These are phyloP conservation scores for Scenedesmus sp. DNA, from an alignment of 163 green algal genomes.

Conservation along the genomic window DNA sequence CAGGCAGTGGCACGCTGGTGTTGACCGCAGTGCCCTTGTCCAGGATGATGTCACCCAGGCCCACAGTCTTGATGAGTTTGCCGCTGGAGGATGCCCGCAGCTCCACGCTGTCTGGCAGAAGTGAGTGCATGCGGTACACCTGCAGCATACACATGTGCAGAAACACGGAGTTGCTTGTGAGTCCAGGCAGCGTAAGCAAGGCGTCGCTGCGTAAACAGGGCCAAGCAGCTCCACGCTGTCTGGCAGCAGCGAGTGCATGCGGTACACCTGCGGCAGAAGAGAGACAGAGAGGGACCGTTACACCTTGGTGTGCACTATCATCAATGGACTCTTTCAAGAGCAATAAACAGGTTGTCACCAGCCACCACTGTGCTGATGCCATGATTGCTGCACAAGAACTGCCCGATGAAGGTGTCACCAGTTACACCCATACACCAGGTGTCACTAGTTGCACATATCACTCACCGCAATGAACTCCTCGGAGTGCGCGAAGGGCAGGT, in stretches of 20 bases:
- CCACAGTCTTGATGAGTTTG: background rate
- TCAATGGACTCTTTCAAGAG: too few relatives aligned
- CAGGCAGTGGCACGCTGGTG: background rate
- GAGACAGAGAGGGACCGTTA: too few relatives aligned
- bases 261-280: conserved; percentile 21
- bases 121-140: conserved; percentile 42
- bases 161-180: too few relatives aligned
- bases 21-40: conserved; percentile 24
- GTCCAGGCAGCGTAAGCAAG: too few relatives aligned
- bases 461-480: conserved; percentile 16
- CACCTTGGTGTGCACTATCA: too few relatives aligned
- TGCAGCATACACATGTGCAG: background rate
- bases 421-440: too few relatives aligned
- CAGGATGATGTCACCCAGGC: conserved; percentile 6
- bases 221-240: conserved; percentile 11
- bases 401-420: too few relatives aligned
- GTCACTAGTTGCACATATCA: background rate
- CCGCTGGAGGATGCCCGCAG: background rate
- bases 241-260: conserved; percentile 37
- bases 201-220: too few relatives aligned
- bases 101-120: conserved; percentile 33
- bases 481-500: conserved; percentile 26
- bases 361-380: too few relatives aligned
- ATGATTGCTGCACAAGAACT: too few relatives aligned
- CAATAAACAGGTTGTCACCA: too few relatives aligned